A percentile compares a stretch with the other conserved stretches of the same genome.
Evolutionary conservation across 805 yeast species (phyloP).

Genomic region (Kluyveromyces nonfermentans): DNA sequence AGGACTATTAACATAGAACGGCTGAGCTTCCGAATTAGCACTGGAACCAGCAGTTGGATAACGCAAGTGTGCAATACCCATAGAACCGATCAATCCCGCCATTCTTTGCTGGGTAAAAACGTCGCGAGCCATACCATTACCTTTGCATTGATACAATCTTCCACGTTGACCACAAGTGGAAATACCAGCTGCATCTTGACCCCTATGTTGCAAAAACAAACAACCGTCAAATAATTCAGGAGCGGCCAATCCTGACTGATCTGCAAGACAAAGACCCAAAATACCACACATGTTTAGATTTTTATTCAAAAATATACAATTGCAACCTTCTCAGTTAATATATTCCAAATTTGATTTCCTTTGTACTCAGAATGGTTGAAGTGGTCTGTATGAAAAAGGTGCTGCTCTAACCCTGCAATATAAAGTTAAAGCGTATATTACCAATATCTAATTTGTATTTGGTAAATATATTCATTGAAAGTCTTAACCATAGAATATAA

Average conservation of each 20-base stretch:
- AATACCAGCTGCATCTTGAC: conserved; percentile 99
- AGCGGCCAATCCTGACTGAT: conserved; percentile 64
- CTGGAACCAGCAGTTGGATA: conserved; percentile 97
- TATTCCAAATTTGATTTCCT: background rate
- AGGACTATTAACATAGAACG: conserved; percentile 95
- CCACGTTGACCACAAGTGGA: conserved; percentile 93
- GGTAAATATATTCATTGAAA: background rate
- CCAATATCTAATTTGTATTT: background rate
- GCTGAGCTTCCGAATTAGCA: conserved; percentile 96
- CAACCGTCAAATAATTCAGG: conserved; percentile 90
- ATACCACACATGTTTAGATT: conserved; percentile 77
- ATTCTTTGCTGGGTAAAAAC: conserved; percentile 84
- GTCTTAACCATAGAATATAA: background rate
- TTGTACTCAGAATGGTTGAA: background rate
- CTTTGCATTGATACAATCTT: conserved; percentile 92
- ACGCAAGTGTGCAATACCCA: conserved; percentile 92
- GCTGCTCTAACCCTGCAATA: background rate
- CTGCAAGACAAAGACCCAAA: conserved; percentile 76
- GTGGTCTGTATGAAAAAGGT: background rate
- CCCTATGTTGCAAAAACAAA: conserved; percentile 89
- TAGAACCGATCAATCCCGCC: conserved; percentile 73
- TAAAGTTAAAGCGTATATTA: background rate
- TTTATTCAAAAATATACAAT: background rate
- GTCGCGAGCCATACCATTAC: conserved; percentile 97
- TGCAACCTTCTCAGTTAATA: background rate